Percentiles rank a stretch among this genome's conserved stretches.
phyloP scores from a whole-genome alignment of 164 flowering plant genomes.

The Macadamia tetraphylla region DNA sequence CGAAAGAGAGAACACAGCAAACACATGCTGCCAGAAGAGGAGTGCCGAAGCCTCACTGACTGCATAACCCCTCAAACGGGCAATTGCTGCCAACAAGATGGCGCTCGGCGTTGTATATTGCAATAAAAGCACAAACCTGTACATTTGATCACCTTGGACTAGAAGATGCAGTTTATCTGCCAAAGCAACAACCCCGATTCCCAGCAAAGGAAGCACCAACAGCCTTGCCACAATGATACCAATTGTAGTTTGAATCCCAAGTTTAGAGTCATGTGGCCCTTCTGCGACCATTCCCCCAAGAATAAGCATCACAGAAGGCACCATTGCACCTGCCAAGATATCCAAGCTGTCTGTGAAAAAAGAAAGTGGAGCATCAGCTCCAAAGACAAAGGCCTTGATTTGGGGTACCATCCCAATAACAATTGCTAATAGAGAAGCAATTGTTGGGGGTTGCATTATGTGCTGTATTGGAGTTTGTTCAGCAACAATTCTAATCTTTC shows the following conservation, averaged over 20 bases:
- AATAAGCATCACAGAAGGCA: conserved; percentile 61
- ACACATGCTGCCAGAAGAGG: conserved; percentile 89
- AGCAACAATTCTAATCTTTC: conserved; percentile 71
- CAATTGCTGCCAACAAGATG: conserved; percentile 86
- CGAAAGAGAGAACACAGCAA: conserved; percentile 65
- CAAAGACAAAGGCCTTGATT: conserved; percentile 52
- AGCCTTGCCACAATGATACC: conserved; percentile 65
- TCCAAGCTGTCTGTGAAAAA: conserved; percentile 63
- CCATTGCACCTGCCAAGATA: conserved; percentile 58
- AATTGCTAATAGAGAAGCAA: conserved; percentile 78
- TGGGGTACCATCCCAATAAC: conserved; percentile 65
- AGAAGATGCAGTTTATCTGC: conserved; percentile 54
- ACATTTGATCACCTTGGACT: conserved; percentile 57
- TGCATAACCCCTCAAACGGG: conserved; percentile 88
- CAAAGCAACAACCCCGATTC: conserved; percentile 53
- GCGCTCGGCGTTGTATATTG: conserved; percentile 90
- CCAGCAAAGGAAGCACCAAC: conserved; percentile 71
- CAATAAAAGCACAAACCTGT: conserved; percentile 60
- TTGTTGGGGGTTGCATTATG: conserved; percentile 86
- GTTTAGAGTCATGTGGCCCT: conserved; percentile 54
- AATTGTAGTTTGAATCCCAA: conserved; percentile 55
- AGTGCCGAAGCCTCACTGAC: conserved; percentile 85
- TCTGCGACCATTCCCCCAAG: conserved; percentile 81
- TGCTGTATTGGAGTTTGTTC: conserved; percentile 72
- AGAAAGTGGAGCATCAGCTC: conserved; percentile 64